Conservation (phyloP, 1,139 yeast genomes). For the Torulaspora globosa region DNA sequence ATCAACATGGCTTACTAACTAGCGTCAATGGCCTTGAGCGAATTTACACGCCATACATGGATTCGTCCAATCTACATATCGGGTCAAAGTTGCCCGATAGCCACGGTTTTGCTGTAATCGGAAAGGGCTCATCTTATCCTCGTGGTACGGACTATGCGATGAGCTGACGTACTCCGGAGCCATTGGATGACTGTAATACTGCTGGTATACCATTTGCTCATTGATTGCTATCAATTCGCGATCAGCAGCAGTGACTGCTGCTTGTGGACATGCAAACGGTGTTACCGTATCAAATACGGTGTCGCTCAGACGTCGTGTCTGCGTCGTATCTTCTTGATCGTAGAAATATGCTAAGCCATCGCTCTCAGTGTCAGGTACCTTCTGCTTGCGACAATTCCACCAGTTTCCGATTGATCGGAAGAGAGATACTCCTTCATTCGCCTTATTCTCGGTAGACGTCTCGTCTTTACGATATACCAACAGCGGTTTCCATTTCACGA, state of each 20-base stretch:
- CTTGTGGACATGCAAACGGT: slow-evolving; percentile 8
- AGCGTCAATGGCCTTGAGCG: background rate
- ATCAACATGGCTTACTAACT: background rate
- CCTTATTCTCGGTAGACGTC: slow-evolving; percentile 26
- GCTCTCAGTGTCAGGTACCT: slow-evolving; percentile 1
- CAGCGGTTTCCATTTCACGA: slow-evolving; percentile 52
- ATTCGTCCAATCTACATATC: slow-evolving; percentile 4
- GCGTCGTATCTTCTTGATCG: slow-evolving; percentile 2
- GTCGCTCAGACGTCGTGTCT: slow-evolving; percentile 1
- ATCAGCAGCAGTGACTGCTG: slow-evolving; percentile 10
- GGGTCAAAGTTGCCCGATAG: background rate
- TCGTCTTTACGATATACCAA: slow-evolving; percentile 40
- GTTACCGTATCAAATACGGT: slow-evolving; percentile 5
- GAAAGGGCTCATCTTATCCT: slow-evolving; percentile 3
- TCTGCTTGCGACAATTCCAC: slow-evolving; percentile 7
- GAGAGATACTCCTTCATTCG: background rate
- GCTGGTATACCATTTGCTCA: slow-evolving; percentile 12
- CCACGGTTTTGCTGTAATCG: slow-evolving; percentile 5
- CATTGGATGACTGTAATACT: slow-evolving; percentile 13
- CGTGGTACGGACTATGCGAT: slow-evolving; percentile 8
- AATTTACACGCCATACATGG: background rate
- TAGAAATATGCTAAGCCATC: slow-evolving; percentile 9
- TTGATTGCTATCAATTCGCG: slow-evolving; percentile 6
- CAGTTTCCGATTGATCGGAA: slow-evolving; percentile 8
- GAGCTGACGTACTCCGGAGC: slow-evolving; percentile 12